These are phyloP conservation scores for Geopyxis carbonaria DNA, from an alignment of 495 filamentous ascomycete species.

Conservation along the genomic window DNA sequence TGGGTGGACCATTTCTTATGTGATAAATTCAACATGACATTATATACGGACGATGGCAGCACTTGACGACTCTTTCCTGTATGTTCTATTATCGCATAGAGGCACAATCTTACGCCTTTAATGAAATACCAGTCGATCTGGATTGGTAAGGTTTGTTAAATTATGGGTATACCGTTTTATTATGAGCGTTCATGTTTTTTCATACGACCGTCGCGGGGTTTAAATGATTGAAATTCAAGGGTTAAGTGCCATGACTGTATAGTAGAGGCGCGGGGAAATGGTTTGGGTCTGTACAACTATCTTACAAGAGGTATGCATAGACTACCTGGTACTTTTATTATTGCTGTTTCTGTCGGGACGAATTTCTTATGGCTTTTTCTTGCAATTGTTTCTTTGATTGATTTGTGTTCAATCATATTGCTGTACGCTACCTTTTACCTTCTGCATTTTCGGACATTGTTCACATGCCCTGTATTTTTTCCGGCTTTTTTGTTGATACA, in stretches of 20 bases:
- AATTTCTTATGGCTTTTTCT: slow-evolving; percentile 6
- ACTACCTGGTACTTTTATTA: slow-evolving; percentile 3
- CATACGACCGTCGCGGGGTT: slow-evolving; percentile 1
- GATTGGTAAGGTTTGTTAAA: slow-evolving; percentile 4
- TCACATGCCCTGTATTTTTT: slow-evolving; percentile 1
- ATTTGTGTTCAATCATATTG: slow-evolving; percentile 4
- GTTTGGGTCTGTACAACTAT: slow-evolving; percentile 7
- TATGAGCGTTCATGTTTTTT: slow-evolving; percentile 4
- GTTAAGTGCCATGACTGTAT: slow-evolving; percentile 6
- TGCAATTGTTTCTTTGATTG: slow-evolving; percentile 3
- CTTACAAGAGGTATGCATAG: slow-evolving; percentile 4
- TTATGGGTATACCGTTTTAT: neutral
- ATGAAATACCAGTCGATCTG: neutral
- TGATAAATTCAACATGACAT: slow-evolving; percentile 11
- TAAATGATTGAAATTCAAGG: slow-evolving; percentile 1
- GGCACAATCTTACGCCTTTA: too few relatives aligned
- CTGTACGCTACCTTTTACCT: slow-evolving; percentile 6
- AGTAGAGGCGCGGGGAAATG: slow-evolving; percentile 4
- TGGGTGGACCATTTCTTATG: slow-evolving; percentile 5
- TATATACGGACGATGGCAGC: slow-evolving; percentile 16
- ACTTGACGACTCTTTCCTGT: neutral
- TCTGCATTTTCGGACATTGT: slow-evolving; percentile 6
- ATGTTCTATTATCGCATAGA: neutral
- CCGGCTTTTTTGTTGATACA: neutral
- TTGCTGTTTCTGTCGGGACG: slow-evolving; percentile 3